Percentiles rank a stretch among this genome's conserved stretches.
Evolutionary conservation across 495 filamentous ascomycete species (phyloP).

Genomic region (Xylaria bambusicola): DNA sequence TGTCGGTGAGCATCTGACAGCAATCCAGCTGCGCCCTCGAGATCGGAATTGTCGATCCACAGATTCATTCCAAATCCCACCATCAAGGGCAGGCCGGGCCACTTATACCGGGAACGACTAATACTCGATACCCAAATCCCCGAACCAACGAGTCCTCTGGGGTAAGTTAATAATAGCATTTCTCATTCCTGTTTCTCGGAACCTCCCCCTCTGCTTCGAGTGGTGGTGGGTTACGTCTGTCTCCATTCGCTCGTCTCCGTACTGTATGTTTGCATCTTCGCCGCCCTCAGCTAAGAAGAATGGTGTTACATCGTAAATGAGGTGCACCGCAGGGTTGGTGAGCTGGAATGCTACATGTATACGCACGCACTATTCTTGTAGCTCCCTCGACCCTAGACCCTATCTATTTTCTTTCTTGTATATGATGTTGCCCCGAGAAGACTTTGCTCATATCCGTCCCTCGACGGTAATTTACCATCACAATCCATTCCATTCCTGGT

Average conservation of each 20-base stretch:
- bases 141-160: not conserved
- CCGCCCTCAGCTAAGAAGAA: not conserved
- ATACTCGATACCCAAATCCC: not conserved
- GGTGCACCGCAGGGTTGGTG: not conserved
- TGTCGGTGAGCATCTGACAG: constrained; percentile 7
- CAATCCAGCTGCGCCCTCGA: not conserved
- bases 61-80: constrained; percentile 4
- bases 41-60: not conserved
- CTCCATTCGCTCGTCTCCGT: not conserved
- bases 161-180: constrained; percentile 8
- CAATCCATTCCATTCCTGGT: too few relatives aligned
- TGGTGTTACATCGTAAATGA: constrained; percentile 6
- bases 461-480: too few relatives aligned
- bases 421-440: too few relatives aligned
- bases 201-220: not conserved
- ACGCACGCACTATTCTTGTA: not conserved
- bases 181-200: not conserved
- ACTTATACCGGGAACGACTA: not conserved
- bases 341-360: not conserved
- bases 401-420: too few relatives aligned
- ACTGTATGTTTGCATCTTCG: not conserved
- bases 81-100: not conserved
- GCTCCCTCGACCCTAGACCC: not conserved
- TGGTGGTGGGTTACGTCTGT: not conserved
- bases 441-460: too few relatives aligned